phyloP scores from a whole-genome alignment of 495 filamentous ascomycete genomes.

The Penicillium crystallinum region DNA sequence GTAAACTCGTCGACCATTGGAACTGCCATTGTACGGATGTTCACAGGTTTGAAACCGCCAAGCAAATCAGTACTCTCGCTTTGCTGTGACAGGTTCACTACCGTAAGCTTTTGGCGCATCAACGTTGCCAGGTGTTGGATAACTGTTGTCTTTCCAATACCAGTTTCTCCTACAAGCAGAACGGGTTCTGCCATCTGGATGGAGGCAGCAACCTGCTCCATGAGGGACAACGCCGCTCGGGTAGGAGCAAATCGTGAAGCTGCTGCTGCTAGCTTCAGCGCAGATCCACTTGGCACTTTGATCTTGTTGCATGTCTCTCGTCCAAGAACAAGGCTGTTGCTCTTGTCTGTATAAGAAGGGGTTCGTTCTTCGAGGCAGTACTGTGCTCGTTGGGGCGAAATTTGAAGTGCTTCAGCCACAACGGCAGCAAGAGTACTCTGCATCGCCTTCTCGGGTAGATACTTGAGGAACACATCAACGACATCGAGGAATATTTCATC shows the following conservation, averaged over 20 bases:
- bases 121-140: slow-evolving; percentile 85
- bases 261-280: slow-evolving; percentile 28
- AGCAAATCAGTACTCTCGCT: slow-evolving; percentile 91
- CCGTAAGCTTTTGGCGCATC: slow-evolving; percentile 74
- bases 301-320: slow-evolving; percentile 51
- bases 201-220: slow-evolving; percentile 82
- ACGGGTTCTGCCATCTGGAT: slow-evolving; percentile 81
- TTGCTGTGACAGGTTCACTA: slow-evolving; percentile 95
- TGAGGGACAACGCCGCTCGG: slow-evolving; percentile 38
- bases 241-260: slow-evolving; percentile 43
- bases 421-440: slow-evolving; percentile 55
- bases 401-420: slow-evolving; percentile 79
- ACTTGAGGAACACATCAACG: slow-evolving; percentile 80
- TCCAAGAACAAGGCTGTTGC: slow-evolving; percentile 59
- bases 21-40: slow-evolving; percentile 77
- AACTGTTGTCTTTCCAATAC: slow-evolving; percentile 94
- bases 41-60: slow-evolving; percentile 94
- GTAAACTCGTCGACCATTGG: slow-evolving; percentile 93
- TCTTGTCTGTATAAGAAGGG: slow-evolving; percentile 56
- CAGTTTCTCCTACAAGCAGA: slow-evolving; percentile 93
- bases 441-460: slow-evolving; percentile 61
- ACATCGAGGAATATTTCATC: slow-evolving; percentile 90
- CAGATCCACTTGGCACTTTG: slow-evolving; percentile 35
- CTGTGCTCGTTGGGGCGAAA: slow-evolving; percentile 70
- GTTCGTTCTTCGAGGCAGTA: slow-evolving; percentile 64